phyloP scores from a whole-genome alignment of 176 grass and related monocot species.

The Otatea glauca region DNA sequence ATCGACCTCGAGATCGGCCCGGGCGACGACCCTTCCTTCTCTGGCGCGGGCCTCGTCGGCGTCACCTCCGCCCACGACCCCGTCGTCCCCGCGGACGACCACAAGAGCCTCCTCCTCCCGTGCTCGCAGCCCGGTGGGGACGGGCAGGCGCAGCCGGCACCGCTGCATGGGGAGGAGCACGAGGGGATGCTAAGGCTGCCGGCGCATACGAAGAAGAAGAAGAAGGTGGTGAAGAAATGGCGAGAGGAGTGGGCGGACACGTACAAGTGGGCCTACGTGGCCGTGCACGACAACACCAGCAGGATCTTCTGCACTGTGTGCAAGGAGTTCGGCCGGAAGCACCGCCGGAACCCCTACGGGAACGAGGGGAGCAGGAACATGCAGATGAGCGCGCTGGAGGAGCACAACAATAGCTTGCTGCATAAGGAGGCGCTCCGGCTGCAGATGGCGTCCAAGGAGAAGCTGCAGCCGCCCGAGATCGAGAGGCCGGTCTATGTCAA shows the following conservation, averaged over 20 bases:
- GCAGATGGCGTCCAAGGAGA: conserved; percentile 89
- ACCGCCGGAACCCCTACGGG: conserved; percentile 93
- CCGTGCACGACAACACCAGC: conserved; percentile 74
- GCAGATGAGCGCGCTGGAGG: conserved; percentile 99
- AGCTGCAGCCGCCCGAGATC: conserved; percentile 50
- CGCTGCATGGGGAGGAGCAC: conserved; percentile 49
- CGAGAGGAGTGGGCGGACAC: conserved; percentile 96
- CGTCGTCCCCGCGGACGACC: conserved; percentile 58
- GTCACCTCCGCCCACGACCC: conserved; percentile 61
- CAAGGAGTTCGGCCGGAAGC: conserved; percentile 96
- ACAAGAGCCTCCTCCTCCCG: conserved; percentile 81
- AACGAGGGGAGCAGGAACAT: conserved; percentile 99
- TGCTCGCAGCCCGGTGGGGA: conserved; percentile 51
- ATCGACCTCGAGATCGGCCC: conserved; percentile 95
- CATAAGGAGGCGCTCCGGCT: conserved; percentile 95
- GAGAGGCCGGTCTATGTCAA: conserved; percentile 85
- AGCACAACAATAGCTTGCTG: conserved; percentile 98
- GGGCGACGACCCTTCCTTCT: conserved; percentile 82
- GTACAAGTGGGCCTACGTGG: conserved; percentile 98
- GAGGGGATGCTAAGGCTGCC: conserved; percentile 54
- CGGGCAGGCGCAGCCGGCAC: conserved; percentile 35
- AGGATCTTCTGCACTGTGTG: conserved; percentile 96
- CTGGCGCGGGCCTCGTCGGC: conserved; percentile 57
- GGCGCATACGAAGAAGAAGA: conserved; percentile 86
- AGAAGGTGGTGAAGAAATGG: conserved; percentile 99